Conservation (phyloP, 371 early-diverging fungal genomes). For the Fennellomyces sp. region DNA sequence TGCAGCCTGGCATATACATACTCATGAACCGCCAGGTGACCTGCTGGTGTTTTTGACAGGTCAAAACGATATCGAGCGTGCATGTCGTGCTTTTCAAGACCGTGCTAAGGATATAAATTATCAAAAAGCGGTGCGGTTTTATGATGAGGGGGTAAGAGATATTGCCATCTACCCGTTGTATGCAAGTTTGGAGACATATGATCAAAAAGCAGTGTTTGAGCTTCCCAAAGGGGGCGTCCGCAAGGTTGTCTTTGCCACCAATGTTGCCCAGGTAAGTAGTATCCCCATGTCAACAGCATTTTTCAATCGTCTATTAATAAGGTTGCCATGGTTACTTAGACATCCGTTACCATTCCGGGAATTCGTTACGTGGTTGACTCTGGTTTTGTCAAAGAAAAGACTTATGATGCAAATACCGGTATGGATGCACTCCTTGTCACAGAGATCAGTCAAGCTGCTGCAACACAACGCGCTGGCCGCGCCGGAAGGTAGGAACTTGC, state of each 20-base stretch:
- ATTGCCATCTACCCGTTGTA: constrained; percentile 85
- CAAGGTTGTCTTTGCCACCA: constrained; percentile 98
- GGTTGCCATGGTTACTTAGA: constrained; percentile 53
- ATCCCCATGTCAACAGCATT: too few relatives aligned
- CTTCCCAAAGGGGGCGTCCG: constrained; percentile 78
- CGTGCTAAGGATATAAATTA: constrained; percentile 30
- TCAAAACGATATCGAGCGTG: constrained; percentile 86
- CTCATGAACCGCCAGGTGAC: constrained; percentile 72
- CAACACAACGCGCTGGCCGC: constrained; percentile 97
- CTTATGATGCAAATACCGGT: constrained; percentile 75
- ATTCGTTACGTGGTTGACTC: constrained; percentile 93
- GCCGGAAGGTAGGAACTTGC: constrained; percentile 88
- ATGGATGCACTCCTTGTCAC: constrained; percentile 86
- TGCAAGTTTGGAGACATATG: constrained; percentile 86
- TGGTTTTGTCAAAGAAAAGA: constrained; percentile 92
- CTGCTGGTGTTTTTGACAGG: constrained; percentile 93
- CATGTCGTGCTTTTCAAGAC: constrained; percentile 55
- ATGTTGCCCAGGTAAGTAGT: constrained; percentile 99
- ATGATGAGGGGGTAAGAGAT: constrained; percentile 53
- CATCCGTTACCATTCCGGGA: constrained; percentile 84
- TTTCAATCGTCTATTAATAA: constrained; percentile 41
- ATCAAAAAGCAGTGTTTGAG: constrained; percentile 93
- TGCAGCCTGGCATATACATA: constrained; percentile 79
- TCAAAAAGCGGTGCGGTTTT: constrained; percentile 36
- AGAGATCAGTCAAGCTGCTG: constrained; percentile 90